Evolutionary conservation across 2,329 filamentous ascomycete species (phyloP).

Genomic region (Penicillium sp.): DNA sequence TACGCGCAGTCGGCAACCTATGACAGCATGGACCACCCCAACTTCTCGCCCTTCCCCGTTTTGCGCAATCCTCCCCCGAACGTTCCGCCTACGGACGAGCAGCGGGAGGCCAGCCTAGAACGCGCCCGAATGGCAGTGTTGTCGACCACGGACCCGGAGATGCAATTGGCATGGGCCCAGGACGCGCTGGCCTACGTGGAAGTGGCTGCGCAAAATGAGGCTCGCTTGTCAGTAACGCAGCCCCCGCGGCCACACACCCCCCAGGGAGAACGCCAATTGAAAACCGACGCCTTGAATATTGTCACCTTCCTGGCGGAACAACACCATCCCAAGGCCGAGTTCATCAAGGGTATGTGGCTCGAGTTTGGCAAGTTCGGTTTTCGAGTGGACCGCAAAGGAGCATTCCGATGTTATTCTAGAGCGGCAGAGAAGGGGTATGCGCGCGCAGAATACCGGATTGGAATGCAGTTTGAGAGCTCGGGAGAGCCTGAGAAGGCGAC

Average conservation of each 20-base stretch:
- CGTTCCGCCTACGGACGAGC: conserved; percentile 88
- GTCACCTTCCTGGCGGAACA: conserved; percentile 87
- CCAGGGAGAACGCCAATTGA: conserved; percentile 82
- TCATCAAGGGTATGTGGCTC: conserved; percentile 93
- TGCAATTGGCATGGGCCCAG: conserved; percentile 95
- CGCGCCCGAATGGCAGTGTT: conserved; percentile 79
- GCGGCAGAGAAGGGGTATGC: conserved; percentile 85
- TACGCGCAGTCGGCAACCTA: conserved; percentile 53
- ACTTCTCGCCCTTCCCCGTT: conserved; percentile 89
- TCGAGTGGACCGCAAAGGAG: conserved; percentile 89
- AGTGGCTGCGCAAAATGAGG: conserved; percentile 72
- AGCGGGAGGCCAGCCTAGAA: conserved; percentile 87
- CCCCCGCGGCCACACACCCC: conserved; percentile 73
- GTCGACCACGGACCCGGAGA: conserved; percentile 89
- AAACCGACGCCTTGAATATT: conserved; percentile 86
- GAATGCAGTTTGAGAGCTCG: conserved; percentile 95
- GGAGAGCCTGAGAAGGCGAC: conserved; percentile 91
- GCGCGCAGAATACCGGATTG: conserved; percentile 91
- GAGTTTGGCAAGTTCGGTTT: conserved; percentile 96
- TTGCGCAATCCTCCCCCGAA: conserved; percentile 76
- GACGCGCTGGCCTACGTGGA: conserved; percentile 89
- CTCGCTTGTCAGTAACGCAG: conserved; percentile 61
- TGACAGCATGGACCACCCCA: conserved; percentile 60
- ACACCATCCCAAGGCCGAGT: conserved; percentile 88
- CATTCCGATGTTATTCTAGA: conserved; percentile 79